These are phyloP conservation scores for Sporisorium iseilematis-ciliati DNA, from an alignment of 1,284 basidiomycete genomes.

Conservation along the genomic window DNA sequence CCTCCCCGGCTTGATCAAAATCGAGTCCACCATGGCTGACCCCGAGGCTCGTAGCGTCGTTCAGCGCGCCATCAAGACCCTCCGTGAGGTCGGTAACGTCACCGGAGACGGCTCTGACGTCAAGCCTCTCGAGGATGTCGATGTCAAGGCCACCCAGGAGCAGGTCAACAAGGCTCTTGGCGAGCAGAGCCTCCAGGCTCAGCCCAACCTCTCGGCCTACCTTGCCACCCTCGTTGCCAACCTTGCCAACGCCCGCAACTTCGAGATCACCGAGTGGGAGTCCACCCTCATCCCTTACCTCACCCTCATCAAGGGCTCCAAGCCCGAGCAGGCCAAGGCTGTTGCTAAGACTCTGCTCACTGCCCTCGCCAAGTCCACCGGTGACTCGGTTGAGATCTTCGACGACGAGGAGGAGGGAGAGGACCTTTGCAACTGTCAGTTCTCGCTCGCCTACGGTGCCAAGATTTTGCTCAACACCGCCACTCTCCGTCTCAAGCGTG, in stretches of 20 bases:
- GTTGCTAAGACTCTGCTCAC: conserved; percentile 60
- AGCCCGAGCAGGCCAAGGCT: conserved; percentile 59
- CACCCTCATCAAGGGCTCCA: conserved; percentile 64
- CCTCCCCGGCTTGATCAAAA: conserved; percentile 69
- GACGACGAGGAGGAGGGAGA: conserved; percentile 70
- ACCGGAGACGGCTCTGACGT: conserved; percentile 68
- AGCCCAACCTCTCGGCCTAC: conserved; percentile 60
- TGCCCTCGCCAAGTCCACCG: conserved; percentile 65
- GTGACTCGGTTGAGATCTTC: conserved; percentile 69
- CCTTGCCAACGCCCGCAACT: conserved; percentile 69
- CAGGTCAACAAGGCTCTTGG: conserved; percentile 63
- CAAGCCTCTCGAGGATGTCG: conserved; percentile 68
- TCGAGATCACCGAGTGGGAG: conserved; percentile 69
- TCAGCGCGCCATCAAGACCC: conserved; percentile 69
- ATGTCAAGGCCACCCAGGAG: conserved; percentile 52
- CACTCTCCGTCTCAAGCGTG: conserved; percentile 70
- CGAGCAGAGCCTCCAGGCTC: conserved; percentile 56
- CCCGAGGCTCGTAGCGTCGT: conserved; percentile 68
- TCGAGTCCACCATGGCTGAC: conserved; percentile 69
- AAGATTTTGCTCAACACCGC: conserved; percentile 70
- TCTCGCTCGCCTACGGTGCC: conserved; percentile 70
- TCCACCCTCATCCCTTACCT: conserved; percentile 65
- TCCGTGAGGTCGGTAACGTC: conserved; percentile 67
- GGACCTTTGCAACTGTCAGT: conserved; percentile 70
- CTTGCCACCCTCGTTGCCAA: conserved; percentile 66